These are phyloP conservation scores for Dittrichia graveolens DNA, from an alignment of 129 eudicot species.

Conservation along the genomic window DNA sequence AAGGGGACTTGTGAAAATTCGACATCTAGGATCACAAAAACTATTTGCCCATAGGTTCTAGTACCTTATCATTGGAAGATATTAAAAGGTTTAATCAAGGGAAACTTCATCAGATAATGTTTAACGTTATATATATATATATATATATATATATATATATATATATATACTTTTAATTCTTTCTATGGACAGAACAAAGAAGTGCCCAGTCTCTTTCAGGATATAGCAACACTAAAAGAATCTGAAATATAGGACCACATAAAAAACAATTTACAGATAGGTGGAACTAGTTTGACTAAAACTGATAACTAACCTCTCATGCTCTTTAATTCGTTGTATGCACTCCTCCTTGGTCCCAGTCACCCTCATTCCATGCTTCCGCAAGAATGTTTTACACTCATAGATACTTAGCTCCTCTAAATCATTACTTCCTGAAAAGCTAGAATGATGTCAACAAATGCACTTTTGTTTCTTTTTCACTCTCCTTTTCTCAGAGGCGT, in stretches of 20 bases:
- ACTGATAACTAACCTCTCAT: slow-evolving; percentile 59
- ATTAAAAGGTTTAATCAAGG: not conserved
- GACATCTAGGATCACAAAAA: not conserved
- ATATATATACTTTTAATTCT: not conserved
- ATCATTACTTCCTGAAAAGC: slow-evolving; percentile 53
- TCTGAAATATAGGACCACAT: not conserved
- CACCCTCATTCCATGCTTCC: slow-evolving; percentile 63
- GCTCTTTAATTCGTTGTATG: slow-evolving; percentile 66
- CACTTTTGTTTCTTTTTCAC: slow-evolving; percentile 8
- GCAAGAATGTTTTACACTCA: slow-evolving; percentile 65
- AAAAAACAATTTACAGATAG: not conserved
- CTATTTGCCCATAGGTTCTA: not conserved
- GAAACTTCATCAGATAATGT: not conserved
- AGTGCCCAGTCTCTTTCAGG: not conserved
- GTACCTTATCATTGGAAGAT: not conserved
- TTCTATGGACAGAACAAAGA: not conserved
- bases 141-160: too few species aligned
- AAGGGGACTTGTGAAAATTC: not conserved
- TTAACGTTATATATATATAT: too few species aligned
- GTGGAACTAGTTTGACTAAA: slow-evolving; percentile 15
- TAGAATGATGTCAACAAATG: slow-evolving; percentile 16
- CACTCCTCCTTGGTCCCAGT: slow-evolving; percentile 77
- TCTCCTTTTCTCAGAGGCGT: not conserved
- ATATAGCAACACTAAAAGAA: not conserved
- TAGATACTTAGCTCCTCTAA: slow-evolving; percentile 42